Base-by-base conservation (phyloP, 2,329 filamentous ascomycete genomes). In the Hypoxylon sp. region DNA sequence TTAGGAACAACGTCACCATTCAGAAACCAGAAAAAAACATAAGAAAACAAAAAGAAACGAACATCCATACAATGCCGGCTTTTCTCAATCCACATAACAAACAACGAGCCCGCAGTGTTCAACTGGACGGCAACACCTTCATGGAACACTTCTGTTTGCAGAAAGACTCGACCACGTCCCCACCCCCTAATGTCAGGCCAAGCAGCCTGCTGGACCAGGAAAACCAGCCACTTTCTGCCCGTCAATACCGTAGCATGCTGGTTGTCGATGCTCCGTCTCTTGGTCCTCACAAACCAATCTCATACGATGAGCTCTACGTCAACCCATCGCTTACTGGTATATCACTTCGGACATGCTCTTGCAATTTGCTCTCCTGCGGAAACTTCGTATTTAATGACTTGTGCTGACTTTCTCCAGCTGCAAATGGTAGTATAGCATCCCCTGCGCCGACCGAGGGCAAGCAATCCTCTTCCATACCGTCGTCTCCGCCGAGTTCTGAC, bases 201-300 rank as follows among this genome's bases (percentile, higher is more conserved):
- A 78, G 78, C 73, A 82, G 79, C 61, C 69, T 80, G 30, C 70
- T 77, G 11, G 63, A 75, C 28, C 64, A 73, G 65, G 79, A 82
- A 67, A 79, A 81, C 46, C 72, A 79, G 76, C 70, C 70, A 76
- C 73, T 74, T 46, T 65, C 73, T 25, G 72, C 78, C 60, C 75
- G 74, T 41, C 79, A 80, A 46, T 86, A 82, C 70, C 81, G 83
- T 65, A 88, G 85, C 75, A 85, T 88, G 86, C 79, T 87, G 19
- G 82, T 85, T 49, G 78, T 87, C 17, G 85, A 85, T 48, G 80
- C 81, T 28, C 80, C 82, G 1, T 84, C 85, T 11, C 78, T 87
- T 23, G 79, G 77, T 6, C 79, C 81, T 3, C 76, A 81, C 68
- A 80, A 80, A 56, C 81, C 81, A 34, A 79, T 85, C 68, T 80